Base-by-base conservation (phyloP, 805 yeast genomes). In the Cyberlindnera xishuangbannaensis region DNA sequence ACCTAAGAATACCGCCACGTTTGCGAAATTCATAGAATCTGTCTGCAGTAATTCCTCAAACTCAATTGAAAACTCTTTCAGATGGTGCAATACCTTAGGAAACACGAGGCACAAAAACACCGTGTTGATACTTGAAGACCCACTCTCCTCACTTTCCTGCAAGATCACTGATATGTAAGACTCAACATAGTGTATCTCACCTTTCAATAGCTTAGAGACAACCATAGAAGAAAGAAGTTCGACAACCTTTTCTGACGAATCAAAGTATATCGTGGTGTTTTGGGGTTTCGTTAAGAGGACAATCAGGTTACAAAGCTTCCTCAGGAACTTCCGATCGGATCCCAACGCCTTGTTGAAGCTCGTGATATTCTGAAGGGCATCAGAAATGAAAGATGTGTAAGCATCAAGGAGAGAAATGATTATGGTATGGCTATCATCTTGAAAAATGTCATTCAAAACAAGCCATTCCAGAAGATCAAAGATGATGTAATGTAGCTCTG, bases 401-500 rank as follows among this genome's bases (percentile, higher is more conserved):
- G 25, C 28, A 6, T 48, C 45, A 7, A 59, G 21, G 24, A 59
- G 43, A 36, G 43, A 37, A 12, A 65, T 52, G 7, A 61, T 41
- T 4, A 55, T 48, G 6, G 44, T 30, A 14, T 53, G 57, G 33
- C 69, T 65, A 2, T 71, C 72, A 0, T 41, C 44, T 15, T 41
- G 43, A 21, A 58, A 51, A 3, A 53, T 56, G 28, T 61, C 65
- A 39, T 61, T 50, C 11, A 56, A 31, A 1, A 56, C 59, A n/a
- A 53, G 44, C 64, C 62, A 59, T 28, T 61, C 65, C 10, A 61
- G 41, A 7, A 55, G 31, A 47, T 56, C 54, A 6, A 73, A 35
- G 1, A 58, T 45, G 17, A 62, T 37, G 30, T 49, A 49, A 22
- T 58, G 44, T 15, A 76, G 62, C 6, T 76, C 78, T 1, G 77